A percentile compares a stretch with the other conserved stretches of the same genome.
These are phyloP conservation scores for Ustilago bromivora DNA, from an alignment of 1,284 basidiomycete genomes.

Conservation along the genomic window DNA sequence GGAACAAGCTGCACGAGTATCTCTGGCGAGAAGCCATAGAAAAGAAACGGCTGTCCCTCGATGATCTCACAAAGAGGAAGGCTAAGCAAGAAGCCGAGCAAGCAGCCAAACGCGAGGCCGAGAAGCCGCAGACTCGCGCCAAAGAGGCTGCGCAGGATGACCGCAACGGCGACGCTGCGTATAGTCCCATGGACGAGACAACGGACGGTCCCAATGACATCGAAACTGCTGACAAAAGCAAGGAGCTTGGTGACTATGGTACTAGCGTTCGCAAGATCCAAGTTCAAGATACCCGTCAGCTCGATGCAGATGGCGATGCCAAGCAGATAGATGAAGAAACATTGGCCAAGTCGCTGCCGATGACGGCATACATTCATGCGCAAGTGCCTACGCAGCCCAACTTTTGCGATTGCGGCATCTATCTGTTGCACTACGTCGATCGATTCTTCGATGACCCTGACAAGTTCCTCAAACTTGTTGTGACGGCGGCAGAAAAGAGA, in stretches of 20 bases:
- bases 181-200: constrained; percentile 5
- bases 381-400: constrained; percentile 79
- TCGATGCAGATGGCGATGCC: neutral
- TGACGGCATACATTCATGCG: constrained; percentile 48
- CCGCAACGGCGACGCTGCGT: neutral
- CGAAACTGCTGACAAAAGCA: neutral
- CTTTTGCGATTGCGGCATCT: constrained; percentile 82
- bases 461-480: constrained; percentile 30
- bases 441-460: constrained; percentile 63
- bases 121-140: constrained; percentile 4
- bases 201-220: neutral
- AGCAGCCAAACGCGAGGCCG: neutral
- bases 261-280: constrained; percentile 14
- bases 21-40: constrained; percentile 82
- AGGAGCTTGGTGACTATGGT: neutral
- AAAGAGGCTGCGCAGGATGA: constrained; percentile 6
- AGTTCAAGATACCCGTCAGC: constrained; percentile 21
- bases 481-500: constrained; percentile 8
- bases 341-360: constrained; percentile 26
- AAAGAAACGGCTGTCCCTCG: constrained; percentile 74
- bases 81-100: constrained; percentile 2
- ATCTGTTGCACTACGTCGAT: constrained; percentile 65
- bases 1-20: constrained; percentile 77
- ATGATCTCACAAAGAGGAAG: neutral
- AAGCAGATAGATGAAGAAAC: constrained; percentile 15